Base-by-base conservation (phyloP, 2,329 filamentous ascomycete genomes). In the Cladosporium sp. region DNA sequence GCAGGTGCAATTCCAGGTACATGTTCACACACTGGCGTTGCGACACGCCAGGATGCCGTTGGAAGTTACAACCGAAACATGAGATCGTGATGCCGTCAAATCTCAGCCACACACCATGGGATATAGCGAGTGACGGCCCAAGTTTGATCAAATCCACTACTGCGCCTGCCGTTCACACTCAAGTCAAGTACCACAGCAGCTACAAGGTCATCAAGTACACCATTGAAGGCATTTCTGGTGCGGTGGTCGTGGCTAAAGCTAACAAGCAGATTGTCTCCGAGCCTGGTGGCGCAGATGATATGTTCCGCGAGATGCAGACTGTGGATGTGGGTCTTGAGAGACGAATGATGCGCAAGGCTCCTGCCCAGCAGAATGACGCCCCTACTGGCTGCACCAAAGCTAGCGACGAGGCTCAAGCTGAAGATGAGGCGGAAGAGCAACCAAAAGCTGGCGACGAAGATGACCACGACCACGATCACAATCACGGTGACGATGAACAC, bases 1-100 rank as follows among this genome's bases (percentile, higher is more conserved):
- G 81, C 0, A 83, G 85, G 49, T 91, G 89, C 70, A 87, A 82
- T 50, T 82, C 86, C 2, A 82, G 90, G 1, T 79, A 83, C 16
- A 76, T 81, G 28, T 93, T 89, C 88, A 77, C 76, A 5, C 81
- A 83, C 1, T 91, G 88, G 89, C 75, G 78, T 29, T 93, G 89
- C 67, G 79, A 82, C 52, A 85, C 81, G 16, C 68, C 69, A 0
- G 70, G 69, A 1, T 91, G 88, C 69, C 74, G 72, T 1, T 90
- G 69, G 64, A 67, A 68, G 37, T 29, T 69, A n/a, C 67, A 70
- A 29, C 70, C 73, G 4, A 65, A 69, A 26, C 73, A 75, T 57
- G 67, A 70, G 12, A 65, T 72, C 1, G 68, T 75, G 23, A 66
- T 67, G 52, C 68, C 72, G 2, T 62, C 68, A 57, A 65, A 56